Base-by-base conservation (phyloP, 805 yeast genomes). In the Hanseniaspora vineae region DNA sequence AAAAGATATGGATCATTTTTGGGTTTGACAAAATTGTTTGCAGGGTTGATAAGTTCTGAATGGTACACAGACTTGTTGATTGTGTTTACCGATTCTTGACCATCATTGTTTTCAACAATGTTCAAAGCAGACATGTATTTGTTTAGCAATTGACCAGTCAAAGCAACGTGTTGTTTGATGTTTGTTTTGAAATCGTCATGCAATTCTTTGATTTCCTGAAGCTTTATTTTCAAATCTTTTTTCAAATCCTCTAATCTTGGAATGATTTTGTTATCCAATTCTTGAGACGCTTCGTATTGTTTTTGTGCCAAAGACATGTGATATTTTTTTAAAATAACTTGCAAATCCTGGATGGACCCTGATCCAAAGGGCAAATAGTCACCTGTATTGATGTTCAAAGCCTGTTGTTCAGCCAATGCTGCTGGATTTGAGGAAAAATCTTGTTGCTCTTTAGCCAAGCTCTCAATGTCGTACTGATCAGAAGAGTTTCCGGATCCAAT, bases 311-410 rank as follows among this genome's bases (percentile, higher is more conserved):
- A 64, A 31, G 76, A 70, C 14, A 78, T 67, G 60, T 80, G 84
- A 59, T 82, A 72, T 68, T 80, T 61, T 76, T 83, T 67, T 52
- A 86, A 64, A 20, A 79, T 67, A 3, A 80, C 76, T 42, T 90
- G 90, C 32, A 85, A 68, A 62, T 85, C 95, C 58, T 81, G 86
- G 51, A 87, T 73, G 12, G 92, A 83, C 11, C 82, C 82, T 46
- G 76, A 75, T 40, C 94, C 94, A 45, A 78, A 71, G 5, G 87
- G 85, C 57, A 82, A 67, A 54, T 86, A 87, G 58, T 69, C 78
- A 18, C 49, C 49, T 0, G 49, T 47, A 32, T 47, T 47, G 37
- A 33, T n/a, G 48, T 60, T 67, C 37, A 33, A 33, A 14, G 14
- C 15, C 15, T 33, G 37, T 33, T 12, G 44, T 42, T 6, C 29